Percentiles rank a stretch among this genome's conserved stretches.
These are phyloP conservation scores for Nothophaeocryptopus gaeumannii DNA, from an alignment of 2,329 filamentous ascomycete genomes.

Conservation along the genomic window DNA sequence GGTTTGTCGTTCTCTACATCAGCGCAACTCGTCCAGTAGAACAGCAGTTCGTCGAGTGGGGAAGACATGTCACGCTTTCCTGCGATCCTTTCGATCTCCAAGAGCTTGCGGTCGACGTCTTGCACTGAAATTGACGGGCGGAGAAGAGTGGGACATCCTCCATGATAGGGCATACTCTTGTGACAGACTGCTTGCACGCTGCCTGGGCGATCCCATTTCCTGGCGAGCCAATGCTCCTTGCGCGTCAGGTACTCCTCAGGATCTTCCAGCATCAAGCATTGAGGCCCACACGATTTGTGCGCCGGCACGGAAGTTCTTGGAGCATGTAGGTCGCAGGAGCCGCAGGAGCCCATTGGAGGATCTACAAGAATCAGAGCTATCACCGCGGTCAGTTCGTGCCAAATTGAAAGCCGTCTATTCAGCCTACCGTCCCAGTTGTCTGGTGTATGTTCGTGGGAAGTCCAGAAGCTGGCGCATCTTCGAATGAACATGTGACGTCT, in stretches of 20 bases:
- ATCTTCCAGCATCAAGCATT: conserved; percentile 16
- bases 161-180: conserved; percentile 15
- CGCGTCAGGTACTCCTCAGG: conserved; percentile 5
- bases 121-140: conserved; percentile 1
- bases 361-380: conserved; percentile 20
- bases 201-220: conserved; percentile 2
- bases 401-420: background rate
- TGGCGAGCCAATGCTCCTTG: conserved; percentile 12
- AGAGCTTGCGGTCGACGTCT: background rate
- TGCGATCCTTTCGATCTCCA: background rate
- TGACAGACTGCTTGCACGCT: conserved; percentile 9
- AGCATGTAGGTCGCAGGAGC: background rate
- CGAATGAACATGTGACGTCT: conserved; percentile 22
- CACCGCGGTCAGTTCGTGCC: background rate
- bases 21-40: conserved; percentile 17
- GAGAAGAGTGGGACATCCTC: conserved; percentile 11
- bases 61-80: conserved; percentile 7
- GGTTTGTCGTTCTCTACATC: background rate
- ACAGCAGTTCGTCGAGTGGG: conserved; percentile 17
- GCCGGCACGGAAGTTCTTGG: background rate
- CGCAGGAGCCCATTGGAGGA: conserved; percentile 19
- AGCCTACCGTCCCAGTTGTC: conserved; percentile 13
- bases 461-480: conserved; percentile 27
- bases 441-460: background rate
- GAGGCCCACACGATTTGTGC: background rate